Percentiles rank a stretch among this genome's conserved stretches.
phyloP scores from a whole-genome alignment of 257 asterid species.

The Solanum chmielewskii region DNA sequence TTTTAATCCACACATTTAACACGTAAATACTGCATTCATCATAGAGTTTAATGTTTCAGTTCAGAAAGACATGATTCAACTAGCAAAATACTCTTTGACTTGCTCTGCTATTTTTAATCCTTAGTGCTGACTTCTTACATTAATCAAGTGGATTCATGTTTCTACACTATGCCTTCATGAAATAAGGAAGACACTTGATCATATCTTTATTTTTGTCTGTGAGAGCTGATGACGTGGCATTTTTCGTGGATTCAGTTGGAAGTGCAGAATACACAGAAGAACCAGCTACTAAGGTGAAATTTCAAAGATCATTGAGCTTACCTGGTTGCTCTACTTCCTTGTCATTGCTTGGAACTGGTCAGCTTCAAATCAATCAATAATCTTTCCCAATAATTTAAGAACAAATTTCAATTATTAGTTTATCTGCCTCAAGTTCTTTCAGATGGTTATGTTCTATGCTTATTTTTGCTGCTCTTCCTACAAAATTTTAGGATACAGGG shows the following conservation, averaged over 20 bases:
- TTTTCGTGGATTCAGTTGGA: constrained; percentile 17
- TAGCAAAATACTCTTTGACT: neutral
- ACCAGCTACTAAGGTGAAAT: constrained; percentile 74
- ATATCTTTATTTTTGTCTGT: neutral
- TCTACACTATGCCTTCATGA: neutral
- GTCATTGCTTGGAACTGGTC: constrained; percentile 78
- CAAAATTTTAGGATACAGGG: constrained; percentile 62
- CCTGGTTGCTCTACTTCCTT: constrained; percentile 60
- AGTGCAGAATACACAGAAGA: constrained; percentile 50
- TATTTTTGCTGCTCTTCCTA: constrained; percentile 1
- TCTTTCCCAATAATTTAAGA: neutral
- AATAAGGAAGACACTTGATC: neutral
- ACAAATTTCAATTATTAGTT: neutral
- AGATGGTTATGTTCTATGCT: neutral
- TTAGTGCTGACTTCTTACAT: too few species aligned
- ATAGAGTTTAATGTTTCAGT: neutral
- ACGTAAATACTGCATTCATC: neutral
- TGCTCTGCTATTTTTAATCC: neutral
- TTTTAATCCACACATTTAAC: neutral
- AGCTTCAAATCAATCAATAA: constrained; percentile 7
- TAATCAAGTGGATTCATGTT: neutral
- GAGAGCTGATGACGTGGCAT: neutral
- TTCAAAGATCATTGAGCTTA: constrained; percentile 47
- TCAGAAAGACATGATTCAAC: neutral
- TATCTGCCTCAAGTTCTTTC: neutral